These are phyloP conservation scores for Kalmanozyma brasiliensis DNA, from an alignment of 1,284 basidiomycete genomes.

Conservation along the genomic window DNA sequence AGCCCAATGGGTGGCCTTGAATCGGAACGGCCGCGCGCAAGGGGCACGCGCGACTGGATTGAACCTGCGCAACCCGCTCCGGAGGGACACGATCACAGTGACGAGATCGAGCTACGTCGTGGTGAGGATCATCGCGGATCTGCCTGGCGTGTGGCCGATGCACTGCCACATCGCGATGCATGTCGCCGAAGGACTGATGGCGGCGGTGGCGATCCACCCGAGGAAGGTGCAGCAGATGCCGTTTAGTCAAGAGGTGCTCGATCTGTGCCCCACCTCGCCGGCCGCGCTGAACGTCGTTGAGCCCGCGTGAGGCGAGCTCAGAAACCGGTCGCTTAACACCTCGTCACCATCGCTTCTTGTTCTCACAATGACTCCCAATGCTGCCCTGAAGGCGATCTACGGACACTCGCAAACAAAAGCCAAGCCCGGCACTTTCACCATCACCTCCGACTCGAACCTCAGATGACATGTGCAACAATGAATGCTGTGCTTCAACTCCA, in stretches of 20 bases:
- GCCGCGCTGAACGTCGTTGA: conserved; percentile 17
- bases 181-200: conserved; percentile 54
- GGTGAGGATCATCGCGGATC: conserved; percentile 50
- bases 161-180: conserved; percentile 62
- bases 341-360: too few species aligned
- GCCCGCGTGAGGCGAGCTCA: conserved; percentile 30
- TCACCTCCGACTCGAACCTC: too few species aligned
- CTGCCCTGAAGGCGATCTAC: too few species aligned
- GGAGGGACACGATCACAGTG: conserved; percentile 68
- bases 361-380: too few species aligned
- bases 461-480: too few species aligned
- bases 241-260: conserved; percentile 44
- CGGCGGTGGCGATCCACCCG: conserved; percentile 58
- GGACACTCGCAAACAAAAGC: too few species aligned
- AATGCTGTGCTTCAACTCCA: too few species aligned
- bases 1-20: conserved; percentile 25
- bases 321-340: too few species aligned
- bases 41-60: conserved; percentile 13
- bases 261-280: conserved; percentile 31
- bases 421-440: too few species aligned
- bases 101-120: conserved; percentile 51
- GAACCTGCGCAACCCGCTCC: conserved; percentile 66
- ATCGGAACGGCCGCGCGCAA: conserved; percentile 11
- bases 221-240: conserved; percentile 38
- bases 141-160: conserved; percentile 52